Percentiles rank a stretch among this genome's conserved stretches.
Evolutionary conservation across 2,329 filamentous ascomycete species (phyloP).

Genomic region (Helicocarpus griseus): DNA sequence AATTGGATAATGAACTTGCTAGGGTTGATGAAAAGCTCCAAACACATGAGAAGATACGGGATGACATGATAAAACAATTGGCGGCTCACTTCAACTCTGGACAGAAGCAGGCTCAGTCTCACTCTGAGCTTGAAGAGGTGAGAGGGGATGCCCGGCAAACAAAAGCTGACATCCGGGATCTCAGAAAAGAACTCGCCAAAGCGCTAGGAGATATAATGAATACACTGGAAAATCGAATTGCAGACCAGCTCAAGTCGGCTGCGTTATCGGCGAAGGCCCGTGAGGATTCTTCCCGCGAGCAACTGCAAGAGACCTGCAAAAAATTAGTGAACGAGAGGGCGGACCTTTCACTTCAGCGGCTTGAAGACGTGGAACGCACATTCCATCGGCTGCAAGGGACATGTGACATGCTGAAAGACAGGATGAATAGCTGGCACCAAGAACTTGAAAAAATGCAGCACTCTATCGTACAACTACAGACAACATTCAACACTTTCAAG

Average conservation of each 20-base stretch:
- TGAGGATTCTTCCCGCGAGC: neutral
- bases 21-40: slow-evolving; percentile 16
- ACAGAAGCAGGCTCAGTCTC: neutral
- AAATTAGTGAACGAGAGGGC: too few species aligned
- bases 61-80: slow-evolving; percentile 4
- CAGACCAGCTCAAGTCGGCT: neutral
- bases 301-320: neutral
- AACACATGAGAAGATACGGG: slow-evolving; percentile 11
- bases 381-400: too few species aligned
- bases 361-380: too few species aligned
- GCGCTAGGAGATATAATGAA: neutral
- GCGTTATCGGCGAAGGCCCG: neutral
- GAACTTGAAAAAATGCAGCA: too few species aligned
- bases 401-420: too few species aligned
- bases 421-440: too few species aligned
- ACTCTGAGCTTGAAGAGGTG: neutral
- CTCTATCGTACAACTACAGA: too few species aligned
- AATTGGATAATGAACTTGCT: slow-evolving; percentile 14
- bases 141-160: neutral
- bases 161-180: neutral
- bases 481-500: too few species aligned
- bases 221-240: neutral
- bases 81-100: neutral
- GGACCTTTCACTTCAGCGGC: too few species aligned
- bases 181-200: neutral